These are phyloP conservation scores for Dryas alaskensis DNA, from an alignment of 306 rosid species.

Conservation along the genomic window DNA sequence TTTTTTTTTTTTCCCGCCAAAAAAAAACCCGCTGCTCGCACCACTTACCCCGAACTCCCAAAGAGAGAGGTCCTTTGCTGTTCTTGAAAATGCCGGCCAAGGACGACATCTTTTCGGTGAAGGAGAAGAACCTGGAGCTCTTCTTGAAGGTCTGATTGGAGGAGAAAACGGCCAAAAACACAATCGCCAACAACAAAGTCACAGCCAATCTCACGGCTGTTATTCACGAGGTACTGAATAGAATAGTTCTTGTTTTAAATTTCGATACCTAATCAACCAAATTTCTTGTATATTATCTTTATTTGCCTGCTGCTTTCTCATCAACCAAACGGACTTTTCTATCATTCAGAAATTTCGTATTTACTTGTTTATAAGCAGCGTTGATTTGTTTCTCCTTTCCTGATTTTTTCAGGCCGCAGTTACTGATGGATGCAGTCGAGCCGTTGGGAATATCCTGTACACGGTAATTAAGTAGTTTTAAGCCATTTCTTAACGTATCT, in stretches of 20 bases:
- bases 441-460: conserved; percentile 81
- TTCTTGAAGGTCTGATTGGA: conserved; percentile 72
- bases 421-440: conserved; percentile 64
- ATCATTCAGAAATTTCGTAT: background rate
- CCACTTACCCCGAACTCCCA: background rate
- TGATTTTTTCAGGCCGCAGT: conserved; percentile 58
- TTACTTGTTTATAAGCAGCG: background rate
- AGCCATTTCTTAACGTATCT: background rate
- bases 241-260: background rate
- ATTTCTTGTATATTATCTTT: background rate
- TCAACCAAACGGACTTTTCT: too few relatives aligned
- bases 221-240: conserved; percentile 59
- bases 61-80: background rate
- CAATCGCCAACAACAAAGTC: conserved; percentile 84
- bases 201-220: conserved; percentile 78
- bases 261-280: background rate
- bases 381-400: background rate
- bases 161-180: conserved; percentile 83
- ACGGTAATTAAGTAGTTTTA: conserved; percentile 38
- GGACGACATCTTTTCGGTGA: conserved; percentile 47
- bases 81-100: conserved; percentile 47
- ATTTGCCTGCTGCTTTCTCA: background rate
- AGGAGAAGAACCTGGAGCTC: conserved; percentile 68
- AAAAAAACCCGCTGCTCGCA: too few relatives aligned
- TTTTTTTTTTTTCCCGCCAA: too few relatives aligned